Percentiles rank a stretch among this genome's conserved stretches.
Evolutionary conservation across 1,139 yeast species (phyloP).

Genomic region (Hyphopichia fennica): DNA sequence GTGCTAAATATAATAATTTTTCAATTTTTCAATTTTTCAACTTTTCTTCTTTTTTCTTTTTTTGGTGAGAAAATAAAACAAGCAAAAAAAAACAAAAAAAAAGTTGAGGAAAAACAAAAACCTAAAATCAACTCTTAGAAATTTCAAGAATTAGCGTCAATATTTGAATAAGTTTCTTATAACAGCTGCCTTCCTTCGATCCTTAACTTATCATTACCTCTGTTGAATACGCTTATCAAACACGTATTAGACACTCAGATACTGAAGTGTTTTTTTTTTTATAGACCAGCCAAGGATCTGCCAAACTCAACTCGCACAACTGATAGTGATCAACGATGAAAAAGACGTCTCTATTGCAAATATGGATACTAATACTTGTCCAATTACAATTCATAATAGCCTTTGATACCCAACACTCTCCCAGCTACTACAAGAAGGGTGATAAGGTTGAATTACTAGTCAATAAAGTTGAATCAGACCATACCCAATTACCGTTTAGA

Average conservation of each 20-base stretch:
- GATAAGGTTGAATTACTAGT: constrained; percentile 70
- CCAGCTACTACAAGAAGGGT: constrained; percentile 42
- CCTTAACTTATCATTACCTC: too few relatives aligned
- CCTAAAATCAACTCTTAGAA: background rate
- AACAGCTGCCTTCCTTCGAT: too few relatives aligned
- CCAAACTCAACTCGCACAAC: too few relatives aligned
- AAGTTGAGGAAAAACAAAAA: background rate
- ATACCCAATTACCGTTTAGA: constrained; percentile 74
- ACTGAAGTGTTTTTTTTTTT: too few relatives aligned
- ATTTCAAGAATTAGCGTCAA: background rate
- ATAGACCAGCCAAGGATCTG: too few relatives aligned
- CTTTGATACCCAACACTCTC: constrained; percentile 19
- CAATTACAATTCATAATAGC: background rate
- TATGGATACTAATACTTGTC: constrained; percentile 2
- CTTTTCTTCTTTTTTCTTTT: too few relatives aligned
- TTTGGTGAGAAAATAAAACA: background rate
- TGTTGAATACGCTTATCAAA: too few relatives aligned
- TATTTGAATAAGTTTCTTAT: too few relatives aligned
- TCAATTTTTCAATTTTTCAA: too few relatives aligned
- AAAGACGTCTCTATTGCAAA: background rate
- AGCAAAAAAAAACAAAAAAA: background rate
- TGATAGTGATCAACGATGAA: too few relatives aligned
- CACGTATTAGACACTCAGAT: too few relatives aligned
- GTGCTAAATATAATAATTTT: too few relatives aligned
- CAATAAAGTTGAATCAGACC: constrained; percentile 76